phyloP scores from a whole-genome alignment of 495 filamentous ascomycete species.

The Penicillium crystallinum region DNA sequence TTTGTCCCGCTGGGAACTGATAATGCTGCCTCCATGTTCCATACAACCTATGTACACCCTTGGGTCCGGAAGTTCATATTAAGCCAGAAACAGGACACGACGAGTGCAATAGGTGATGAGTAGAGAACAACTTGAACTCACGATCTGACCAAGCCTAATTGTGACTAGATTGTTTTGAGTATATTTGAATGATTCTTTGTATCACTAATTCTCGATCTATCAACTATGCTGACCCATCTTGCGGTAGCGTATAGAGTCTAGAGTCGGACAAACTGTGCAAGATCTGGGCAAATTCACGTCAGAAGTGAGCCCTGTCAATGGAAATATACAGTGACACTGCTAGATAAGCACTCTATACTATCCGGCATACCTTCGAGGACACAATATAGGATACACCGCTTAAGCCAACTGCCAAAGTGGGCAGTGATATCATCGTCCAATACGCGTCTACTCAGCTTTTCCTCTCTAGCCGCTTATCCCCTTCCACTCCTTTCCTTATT shows the following conservation, averaged over 20 bases:
- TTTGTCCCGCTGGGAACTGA: neutral
- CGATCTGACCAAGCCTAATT: neutral
- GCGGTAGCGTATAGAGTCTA: neutral
- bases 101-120: too few species aligned
- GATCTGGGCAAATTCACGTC: too few species aligned
- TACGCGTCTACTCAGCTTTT: constrained; percentile 12
- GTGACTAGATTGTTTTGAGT: neutral
- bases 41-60: neutral
- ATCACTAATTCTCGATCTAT: neutral
- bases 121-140: neutral
- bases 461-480: neutral
- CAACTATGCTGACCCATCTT: neutral
- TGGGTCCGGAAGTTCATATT: neutral
- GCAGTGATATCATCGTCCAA: constrained; percentile 20
- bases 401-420: neutral
- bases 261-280: too few species aligned
- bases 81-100: neutral
- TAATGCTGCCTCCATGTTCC: neutral
- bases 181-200: neutral
- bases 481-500: constrained; percentile 6
- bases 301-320: too few species aligned
- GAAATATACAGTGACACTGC: too few species aligned
- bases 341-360: neutral
- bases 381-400: neutral
- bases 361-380: neutral